A percentile compares a stretch with the other conserved stretches of the same genome.
These are phyloP conservation scores for Neckera pumila DNA, from an alignment of 225 moss, liverwort and hornwort species.

Conservation along the genomic window DNA sequence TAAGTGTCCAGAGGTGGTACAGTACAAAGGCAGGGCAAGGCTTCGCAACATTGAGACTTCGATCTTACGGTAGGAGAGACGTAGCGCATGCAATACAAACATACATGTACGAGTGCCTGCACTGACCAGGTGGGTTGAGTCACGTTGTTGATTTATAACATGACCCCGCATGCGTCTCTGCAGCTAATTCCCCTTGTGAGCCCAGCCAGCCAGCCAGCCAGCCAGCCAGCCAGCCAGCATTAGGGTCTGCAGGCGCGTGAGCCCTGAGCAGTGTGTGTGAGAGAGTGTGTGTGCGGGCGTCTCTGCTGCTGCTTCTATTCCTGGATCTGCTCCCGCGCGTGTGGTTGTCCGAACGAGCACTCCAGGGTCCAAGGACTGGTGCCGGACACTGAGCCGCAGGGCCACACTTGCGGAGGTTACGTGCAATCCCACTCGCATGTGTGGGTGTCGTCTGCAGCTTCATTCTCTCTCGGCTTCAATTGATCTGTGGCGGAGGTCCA, in stretches of 20 bases:
- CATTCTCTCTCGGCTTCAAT: not conserved
- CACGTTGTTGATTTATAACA: slow-evolving; percentile 1
- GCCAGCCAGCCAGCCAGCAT: not conserved
- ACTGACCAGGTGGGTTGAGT: not conserved
- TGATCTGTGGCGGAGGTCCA: not conserved
- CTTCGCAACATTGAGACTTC: not conserved
- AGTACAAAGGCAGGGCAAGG: not conserved
- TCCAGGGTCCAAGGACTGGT: slow-evolving; percentile 1
- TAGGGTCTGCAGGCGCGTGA: slow-evolving; percentile 12
- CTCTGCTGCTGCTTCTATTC: not conserved
- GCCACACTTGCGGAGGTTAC: slow-evolving; percentile 33
- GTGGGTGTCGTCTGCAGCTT: not conserved
- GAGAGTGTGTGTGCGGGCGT: not conserved
- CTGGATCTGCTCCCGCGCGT: slow-evolving; percentile 24
- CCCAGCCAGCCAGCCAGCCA: not conserved
- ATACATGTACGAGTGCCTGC: not conserved
- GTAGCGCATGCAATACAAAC: not conserved
- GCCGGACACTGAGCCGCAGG: not conserved
- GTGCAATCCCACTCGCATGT: slow-evolving; percentile 17
- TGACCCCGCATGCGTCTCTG: not conserved
- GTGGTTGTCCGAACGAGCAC: slow-evolving; percentile 20
- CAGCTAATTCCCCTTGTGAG: not conserved
- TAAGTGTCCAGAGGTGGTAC: not conserved
- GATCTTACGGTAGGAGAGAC: not conserved
- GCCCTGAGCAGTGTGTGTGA: not conserved